A percentile compares a stretch with the other conserved stretches of the same genome.
Conservation (phyloP, 2,329 filamentous ascomycete species). For the Hirsutella thompsonii region DNA sequence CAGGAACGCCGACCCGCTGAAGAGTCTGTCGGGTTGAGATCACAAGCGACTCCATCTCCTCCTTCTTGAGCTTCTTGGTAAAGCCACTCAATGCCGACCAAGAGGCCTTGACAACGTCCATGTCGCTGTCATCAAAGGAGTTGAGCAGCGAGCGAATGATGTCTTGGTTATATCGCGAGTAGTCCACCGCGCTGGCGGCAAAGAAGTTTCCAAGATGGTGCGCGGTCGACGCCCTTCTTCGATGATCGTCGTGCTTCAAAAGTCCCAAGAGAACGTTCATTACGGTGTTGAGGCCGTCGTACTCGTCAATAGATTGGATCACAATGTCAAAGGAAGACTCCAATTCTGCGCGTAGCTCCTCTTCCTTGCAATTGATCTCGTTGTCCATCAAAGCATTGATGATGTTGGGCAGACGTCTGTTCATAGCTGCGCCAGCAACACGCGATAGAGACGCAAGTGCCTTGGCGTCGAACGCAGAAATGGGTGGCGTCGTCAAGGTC, state of each 20-base stretch:
- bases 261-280: slow-evolving; percentile 88
- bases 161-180: slow-evolving; percentile 91
- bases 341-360: slow-evolving; percentile 59
- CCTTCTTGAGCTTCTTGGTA: slow-evolving; percentile 82
- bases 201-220: slow-evolving; percentile 82
- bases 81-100: slow-evolving; percentile 81
- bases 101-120: slow-evolving; percentile 73
- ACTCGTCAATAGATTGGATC: slow-evolving; percentile 86
- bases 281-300: slow-evolving; percentile 84
- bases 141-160: slow-evolving; percentile 83
- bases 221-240: slow-evolving; percentile 64
- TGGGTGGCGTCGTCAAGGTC: slow-evolving; percentile 78
- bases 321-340: slow-evolving; percentile 78
- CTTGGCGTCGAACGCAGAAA: slow-evolving; percentile 88
- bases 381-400: slow-evolving; percentile 92
- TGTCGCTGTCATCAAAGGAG: slow-evolving; percentile 80
- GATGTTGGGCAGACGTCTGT: slow-evolving; percentile 75
- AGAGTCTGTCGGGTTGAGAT: slow-evolving; percentile 75
- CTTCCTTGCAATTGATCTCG: slow-evolving; percentile 65
- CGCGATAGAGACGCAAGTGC: slow-evolving; percentile 86
- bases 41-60: slow-evolving; percentile 94
- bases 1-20: slow-evolving; percentile 77
- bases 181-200: slow-evolving; percentile 65
- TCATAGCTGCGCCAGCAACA: slow-evolving; percentile 85
- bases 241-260: slow-evolving; percentile 87